Conservation (phyloP, 2,329 filamentous ascomycete genomes). For the Claviceps cyperi region DNA sequence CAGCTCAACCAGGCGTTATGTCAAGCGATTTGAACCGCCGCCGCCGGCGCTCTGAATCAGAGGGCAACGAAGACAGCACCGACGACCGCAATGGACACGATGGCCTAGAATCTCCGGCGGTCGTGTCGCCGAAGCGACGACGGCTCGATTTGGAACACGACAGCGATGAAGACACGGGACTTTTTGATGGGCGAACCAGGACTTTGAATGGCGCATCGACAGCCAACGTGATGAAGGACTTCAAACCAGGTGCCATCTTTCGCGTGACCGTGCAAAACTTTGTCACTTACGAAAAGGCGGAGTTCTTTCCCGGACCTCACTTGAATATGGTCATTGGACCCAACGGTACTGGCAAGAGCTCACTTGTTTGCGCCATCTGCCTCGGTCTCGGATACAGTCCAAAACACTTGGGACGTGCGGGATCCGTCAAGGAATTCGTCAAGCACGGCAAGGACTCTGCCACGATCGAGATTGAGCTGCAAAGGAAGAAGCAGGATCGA, state of each 20-base stretch:
- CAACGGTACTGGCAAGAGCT: constrained; percentile 98
- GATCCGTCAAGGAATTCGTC: constrained; percentile 76
- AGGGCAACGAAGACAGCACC: constrained; percentile 25
- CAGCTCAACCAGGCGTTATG: constrained; percentile 12
- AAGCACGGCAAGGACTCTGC: constrained; percentile 73
- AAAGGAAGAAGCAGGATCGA: constrained; percentile 42
- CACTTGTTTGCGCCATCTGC: constrained; percentile 91
- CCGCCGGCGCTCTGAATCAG: constrained; percentile 27
- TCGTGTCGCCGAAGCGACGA: constrained; percentile 22
- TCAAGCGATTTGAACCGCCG: constrained; percentile 20
- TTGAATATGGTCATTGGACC: constrained; percentile 98
- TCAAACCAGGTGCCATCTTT: constrained; percentile 72
- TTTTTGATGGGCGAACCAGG: constrained; percentile 7
- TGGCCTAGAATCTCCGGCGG: constrained; percentile 11
- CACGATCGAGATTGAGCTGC: constrained; percentile 80
- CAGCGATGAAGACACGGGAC: constrained; percentile 7
- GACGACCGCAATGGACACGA: constrained; percentile 10
- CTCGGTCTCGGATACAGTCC: constrained; percentile 77
- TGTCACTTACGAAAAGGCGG: constrained; percentile 84
- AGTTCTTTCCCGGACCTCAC: constrained; percentile 81
- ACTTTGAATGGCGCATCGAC: constrained; percentile 5
- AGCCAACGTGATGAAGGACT: constrained; percentile 18
- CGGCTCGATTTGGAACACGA: constrained; percentile 15
- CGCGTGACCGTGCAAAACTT: constrained; percentile 79
- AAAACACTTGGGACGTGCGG: constrained; percentile 71